Conservation (phyloP, 2,329 filamentous ascomycete genomes). For the Arthrobotrys sphaeroides region DNA sequence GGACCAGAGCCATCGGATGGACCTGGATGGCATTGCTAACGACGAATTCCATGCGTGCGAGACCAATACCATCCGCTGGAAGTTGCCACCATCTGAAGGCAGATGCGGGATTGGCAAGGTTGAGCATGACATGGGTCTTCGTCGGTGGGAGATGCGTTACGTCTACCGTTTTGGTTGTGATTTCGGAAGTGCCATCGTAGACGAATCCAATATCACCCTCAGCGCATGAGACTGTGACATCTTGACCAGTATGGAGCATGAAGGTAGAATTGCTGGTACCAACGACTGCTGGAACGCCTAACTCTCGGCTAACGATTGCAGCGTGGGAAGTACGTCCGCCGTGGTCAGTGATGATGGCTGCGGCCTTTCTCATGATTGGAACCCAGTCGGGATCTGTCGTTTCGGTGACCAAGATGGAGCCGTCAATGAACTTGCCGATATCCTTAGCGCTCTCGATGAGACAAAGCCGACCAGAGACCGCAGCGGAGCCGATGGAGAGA, state of each 20-base stretch:
- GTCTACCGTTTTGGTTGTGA: slow-evolving; percentile 59
- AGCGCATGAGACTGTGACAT: slow-evolving; percentile 62
- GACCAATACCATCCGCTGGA: slow-evolving; percentile 61
- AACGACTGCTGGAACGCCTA: slow-evolving; percentile 61
- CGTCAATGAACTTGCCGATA: slow-evolving; percentile 60
- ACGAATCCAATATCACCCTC: slow-evolving; percentile 61
- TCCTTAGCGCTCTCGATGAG: slow-evolving; percentile 59
- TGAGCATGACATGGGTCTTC: slow-evolving; percentile 61
- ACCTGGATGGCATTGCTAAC: slow-evolving; percentile 61
- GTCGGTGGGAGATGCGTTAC: slow-evolving; percentile 24
- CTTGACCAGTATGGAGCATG: slow-evolving; percentile 60
- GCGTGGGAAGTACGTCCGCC: slow-evolving; percentile 62
- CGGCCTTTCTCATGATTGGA: slow-evolving; percentile 61
- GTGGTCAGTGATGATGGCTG: slow-evolving; percentile 61
- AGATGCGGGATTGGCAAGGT: slow-evolving; percentile 61
- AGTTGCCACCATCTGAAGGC: slow-evolving; percentile 63
- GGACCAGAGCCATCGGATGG: slow-evolving; percentile 61
- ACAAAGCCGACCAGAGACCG: slow-evolving; percentile 60
- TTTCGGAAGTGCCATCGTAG: slow-evolving; percentile 60
- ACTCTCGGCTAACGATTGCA: slow-evolving; percentile 62
- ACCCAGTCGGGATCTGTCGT: slow-evolving; percentile 62
- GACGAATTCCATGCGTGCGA: slow-evolving; percentile 63
- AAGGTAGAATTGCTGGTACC: slow-evolving; percentile 59
- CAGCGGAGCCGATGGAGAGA: slow-evolving; percentile 60
- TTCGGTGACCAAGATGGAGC: slow-evolving; percentile 60